Percentiles rank a stretch among this genome's conserved stretches.
These are phyloP conservation scores for Abrus pulchellus DNA, from an alignment of 306 rosid genomes.

Conservation along the genomic window DNA sequence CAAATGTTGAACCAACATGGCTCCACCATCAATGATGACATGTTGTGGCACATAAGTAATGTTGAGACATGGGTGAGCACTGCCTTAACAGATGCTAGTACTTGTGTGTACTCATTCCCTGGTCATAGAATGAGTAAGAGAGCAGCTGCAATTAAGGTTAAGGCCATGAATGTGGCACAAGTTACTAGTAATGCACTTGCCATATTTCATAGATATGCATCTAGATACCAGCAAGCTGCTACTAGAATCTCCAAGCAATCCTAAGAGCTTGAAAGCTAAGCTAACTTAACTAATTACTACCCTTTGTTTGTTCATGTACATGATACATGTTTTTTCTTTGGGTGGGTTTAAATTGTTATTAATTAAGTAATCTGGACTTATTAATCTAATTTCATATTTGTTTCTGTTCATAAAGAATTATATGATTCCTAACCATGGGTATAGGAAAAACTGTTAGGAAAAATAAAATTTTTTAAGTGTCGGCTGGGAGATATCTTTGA, in stretches of 20 bases:
- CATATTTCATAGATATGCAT: constrained; percentile 67
- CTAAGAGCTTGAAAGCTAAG: neutral
- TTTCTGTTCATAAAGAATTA: neutral
- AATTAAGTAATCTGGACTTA: constrained; percentile 4
- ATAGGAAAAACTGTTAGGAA: no score
- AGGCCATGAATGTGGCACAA: constrained; percentile 67
- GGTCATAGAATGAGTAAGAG: constrained; percentile 61
- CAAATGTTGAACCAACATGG: constrained; percentile 27
- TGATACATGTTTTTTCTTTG: constrained; percentile 49
- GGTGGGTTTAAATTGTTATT: constrained; percentile 3
- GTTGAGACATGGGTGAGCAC: constrained; percentile 79
- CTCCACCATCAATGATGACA: constrained; percentile 32
- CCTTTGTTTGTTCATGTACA: constrained; percentile 42
- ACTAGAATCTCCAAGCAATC: constrained; percentile 43
- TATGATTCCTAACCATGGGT: neutral
- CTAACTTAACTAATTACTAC: neutral
- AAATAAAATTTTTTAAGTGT: no score
- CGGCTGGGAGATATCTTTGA: no score
- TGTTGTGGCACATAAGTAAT: constrained; percentile 71
- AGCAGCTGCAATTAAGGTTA: constrained; percentile 61
- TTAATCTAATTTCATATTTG: neutral
- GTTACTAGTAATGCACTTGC: constrained; percentile 66
- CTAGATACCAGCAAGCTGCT: constrained; percentile 40
- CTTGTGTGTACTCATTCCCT: constrained; percentile 56
- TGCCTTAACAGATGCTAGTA: constrained; percentile 67